Percentiles rank a stretch among this genome's conserved stretches.
These are phyloP conservation scores for Physaria fendleri DNA, from an alignment of 345 rosid species.

Conservation along the genomic window DNA sequence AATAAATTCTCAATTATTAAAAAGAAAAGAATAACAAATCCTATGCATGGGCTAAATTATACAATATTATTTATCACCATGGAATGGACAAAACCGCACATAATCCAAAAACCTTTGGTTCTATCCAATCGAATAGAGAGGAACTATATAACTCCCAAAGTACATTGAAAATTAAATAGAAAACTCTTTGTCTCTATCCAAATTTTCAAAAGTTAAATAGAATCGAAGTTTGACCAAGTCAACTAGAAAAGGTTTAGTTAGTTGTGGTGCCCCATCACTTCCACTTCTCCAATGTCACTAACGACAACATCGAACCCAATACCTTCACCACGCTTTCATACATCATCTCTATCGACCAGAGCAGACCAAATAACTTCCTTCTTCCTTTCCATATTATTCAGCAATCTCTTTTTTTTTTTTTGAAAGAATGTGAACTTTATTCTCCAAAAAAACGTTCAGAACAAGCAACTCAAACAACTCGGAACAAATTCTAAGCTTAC, in stretches of 20 bases:
- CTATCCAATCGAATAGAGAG: not conserved
- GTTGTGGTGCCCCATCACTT: conserved; percentile 21
- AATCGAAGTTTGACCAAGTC: conserved; percentile 17
- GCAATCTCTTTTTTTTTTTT: not conserved
- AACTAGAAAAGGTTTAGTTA: not conserved
- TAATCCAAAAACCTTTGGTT: not conserved
- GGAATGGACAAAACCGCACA: conserved; percentile 10
- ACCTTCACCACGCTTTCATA: conserved; percentile 7
- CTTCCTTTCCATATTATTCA: not conserved
- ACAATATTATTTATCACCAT: not conserved
- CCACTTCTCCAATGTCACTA: conserved; percentile 16
- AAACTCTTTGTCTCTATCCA: conserved; percentile 6
- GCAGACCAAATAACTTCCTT: too few species aligned
- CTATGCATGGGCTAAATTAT: conserved; percentile 9
- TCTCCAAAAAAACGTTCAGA: too few species aligned
- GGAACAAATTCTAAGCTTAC: too few species aligned
- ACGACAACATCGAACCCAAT: conserved; percentile 25
- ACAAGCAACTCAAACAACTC: too few species aligned
- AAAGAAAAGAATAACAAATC: not conserved
- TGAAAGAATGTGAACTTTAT: too few species aligned
- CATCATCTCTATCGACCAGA: not conserved
- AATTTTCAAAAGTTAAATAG: not conserved
- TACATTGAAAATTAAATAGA: not conserved
- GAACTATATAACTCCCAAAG: not conserved
- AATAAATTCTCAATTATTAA: not conserved